Evolutionary conservation across 2,329 filamentous ascomycete genomes (phyloP), one percentile per base, ranked within the genome.

Genomic region (Lecanicillium sp.): DNA sequence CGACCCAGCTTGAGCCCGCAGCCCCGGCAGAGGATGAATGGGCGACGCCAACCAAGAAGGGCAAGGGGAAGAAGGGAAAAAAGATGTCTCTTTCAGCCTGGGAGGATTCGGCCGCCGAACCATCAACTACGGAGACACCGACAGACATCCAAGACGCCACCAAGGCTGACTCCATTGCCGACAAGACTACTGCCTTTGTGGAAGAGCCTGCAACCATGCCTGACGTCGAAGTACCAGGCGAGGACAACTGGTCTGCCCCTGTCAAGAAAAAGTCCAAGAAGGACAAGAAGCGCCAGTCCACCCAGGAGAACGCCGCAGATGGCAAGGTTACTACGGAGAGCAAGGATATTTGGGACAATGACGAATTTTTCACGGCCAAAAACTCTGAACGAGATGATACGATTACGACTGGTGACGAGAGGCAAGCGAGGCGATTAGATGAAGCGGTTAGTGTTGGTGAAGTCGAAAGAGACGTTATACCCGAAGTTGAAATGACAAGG

Each of bases 271-370:
- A 55, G 50, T 58, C 60, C 40, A 66, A 67, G 54, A 66, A 66
- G 44, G 66, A 62, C 37, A 71, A 67, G 60, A 71, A 66, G 44
- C 44, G 45, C 41, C 51, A 57, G 55, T 57, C 57, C 55, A 54
- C 27, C 5, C 26, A 46, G 11, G 51, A 55, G 23, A 23, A 2
- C 3, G n/a, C 7, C 15, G 3, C 39, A 7, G 20, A 30, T 4
- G 19, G 23, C 21, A 35, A 44, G n/a, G 32, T 30, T 21, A 42
- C 52, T 39, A 55, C 53, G 35, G 51, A 53, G 48, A 51, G 44
- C 44, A 57, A 57, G 41, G 56, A 58, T 45, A 50, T 57, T 35
- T 54, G 55, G 55, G 52, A 58, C 30, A 37, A 54, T 19, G 59
- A 62, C 27, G 56, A 55, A 14, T 54, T 58, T 47, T 59, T 59